Conservation (phyloP, 345 rosid genomes). For the Laguncularia racemosa region DNA sequence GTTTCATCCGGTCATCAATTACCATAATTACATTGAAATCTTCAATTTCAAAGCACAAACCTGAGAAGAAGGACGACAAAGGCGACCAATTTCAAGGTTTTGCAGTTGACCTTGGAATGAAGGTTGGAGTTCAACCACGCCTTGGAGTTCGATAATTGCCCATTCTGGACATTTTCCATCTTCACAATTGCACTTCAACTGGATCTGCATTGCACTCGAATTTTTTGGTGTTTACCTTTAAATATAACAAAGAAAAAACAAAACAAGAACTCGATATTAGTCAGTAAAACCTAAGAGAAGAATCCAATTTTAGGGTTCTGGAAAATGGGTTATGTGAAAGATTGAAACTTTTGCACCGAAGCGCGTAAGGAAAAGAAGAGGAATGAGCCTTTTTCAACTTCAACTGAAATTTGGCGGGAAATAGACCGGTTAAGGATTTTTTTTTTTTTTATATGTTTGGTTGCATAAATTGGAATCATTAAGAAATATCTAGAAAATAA, state of each 20-base stretch:
- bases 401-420: too few relatives aligned
- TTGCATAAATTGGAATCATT: too few relatives aligned
- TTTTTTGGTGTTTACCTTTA: not conserved
- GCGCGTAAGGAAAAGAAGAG: too few relatives aligned
- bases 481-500: too few relatives aligned
- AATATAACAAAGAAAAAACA: not conserved
- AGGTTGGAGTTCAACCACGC: slow-evolving; percentile 61
- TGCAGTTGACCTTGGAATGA: slow-evolving; percentile 49
- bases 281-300: too few relatives aligned
- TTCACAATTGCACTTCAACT: slow-evolving; percentile 72
- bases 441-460: too few relatives aligned
- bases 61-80: slow-evolving; percentile 73
- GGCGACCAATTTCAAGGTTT: slow-evolving; percentile 70
- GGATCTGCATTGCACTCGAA: slow-evolving; percentile 50
- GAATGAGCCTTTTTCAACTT: too few relatives aligned
- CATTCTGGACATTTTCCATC: slow-evolving; percentile 74
- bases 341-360: too few relatives aligned
- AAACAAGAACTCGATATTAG: not conserved
- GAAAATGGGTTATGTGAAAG: too few relatives aligned
- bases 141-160: slow-evolving; percentile 87
- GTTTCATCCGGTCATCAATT: not conserved
- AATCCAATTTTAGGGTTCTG: too few relatives aligned
- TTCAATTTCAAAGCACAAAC: slow-evolving; percentile 14
- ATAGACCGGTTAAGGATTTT: too few relatives aligned
- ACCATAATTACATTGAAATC: not conserved